Base-by-base conservation (phyloP, 306 rosid genomes). In the Prosopis cineraria region DNA sequence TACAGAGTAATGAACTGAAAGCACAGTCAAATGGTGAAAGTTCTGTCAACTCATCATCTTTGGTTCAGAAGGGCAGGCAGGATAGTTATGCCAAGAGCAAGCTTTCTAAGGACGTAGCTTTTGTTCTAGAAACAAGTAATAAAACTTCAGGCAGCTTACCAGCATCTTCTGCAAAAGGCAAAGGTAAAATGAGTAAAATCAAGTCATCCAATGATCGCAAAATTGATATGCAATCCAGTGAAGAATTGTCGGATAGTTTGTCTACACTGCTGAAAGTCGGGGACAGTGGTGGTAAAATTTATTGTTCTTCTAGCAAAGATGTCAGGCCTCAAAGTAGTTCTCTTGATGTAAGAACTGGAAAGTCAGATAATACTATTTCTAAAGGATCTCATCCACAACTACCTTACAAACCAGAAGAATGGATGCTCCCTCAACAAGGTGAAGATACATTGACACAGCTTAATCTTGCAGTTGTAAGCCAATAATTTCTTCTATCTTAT, bases 351-450 rank as follows among this genome's bases (percentile, higher is more conserved):
- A 87, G 86, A 77, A 87, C 89, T 72, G 88, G 86, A 81, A 80
- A 53, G 75, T 85, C 88, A 60, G 86, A 82, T 82, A 79, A 75
- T 81, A 78, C 77, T 77, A 85, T 70, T 65, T 63, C 81, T 59
- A 82, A 68, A 74, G 87, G 82, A 78, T 43, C 85, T 68, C 68
- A 20, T 58, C 75, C 86, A 17, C 83, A 65, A 36, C 78, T 62
- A 13, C 81, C 89, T 73, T 92, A 83, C 78, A 88, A 87, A 82
- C 89, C 91, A 36, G 98, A 95, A 82, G 87, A 87, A 56, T 95
- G 98, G 98, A 91, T 91, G 98, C 91, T 92, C 50, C 95, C 93
- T 65, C 88, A 95, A 70, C 88, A 92, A 73, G 86, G 87, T 82
- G 89, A 80, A 76, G 93, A 93, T 81, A 24, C 80, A 30, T 73